phyloP scores from a whole-genome alignment of 2,329 filamentous ascomycete species.

The Trichoderma harzianum region DNA sequence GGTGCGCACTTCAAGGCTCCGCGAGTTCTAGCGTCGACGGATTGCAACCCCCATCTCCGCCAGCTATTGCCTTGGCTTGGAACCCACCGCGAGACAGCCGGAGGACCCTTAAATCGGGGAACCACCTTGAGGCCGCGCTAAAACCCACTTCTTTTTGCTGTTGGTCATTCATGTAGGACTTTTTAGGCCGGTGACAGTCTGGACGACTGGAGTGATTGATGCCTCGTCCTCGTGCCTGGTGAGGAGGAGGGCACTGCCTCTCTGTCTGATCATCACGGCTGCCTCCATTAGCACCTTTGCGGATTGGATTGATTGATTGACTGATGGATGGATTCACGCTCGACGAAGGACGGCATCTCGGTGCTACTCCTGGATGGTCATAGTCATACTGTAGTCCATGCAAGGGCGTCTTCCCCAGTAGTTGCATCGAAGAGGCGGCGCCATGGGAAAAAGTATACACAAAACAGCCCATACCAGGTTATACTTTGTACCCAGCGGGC shows the following conservation, averaged over 20 bases:
- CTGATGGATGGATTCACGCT: not conserved
- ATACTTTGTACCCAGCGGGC: not conserved
- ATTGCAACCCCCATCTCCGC: conserved; percentile 6
- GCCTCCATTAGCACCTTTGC: not conserved
- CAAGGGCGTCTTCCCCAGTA: not conserved
- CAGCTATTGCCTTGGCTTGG: not conserved
- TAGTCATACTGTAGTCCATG: not conserved
- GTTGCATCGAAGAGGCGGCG: conserved; percentile 4
- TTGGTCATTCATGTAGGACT: conserved; percentile 14
- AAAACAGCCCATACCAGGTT: not conserved
- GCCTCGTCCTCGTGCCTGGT: conserved; percentile 3
- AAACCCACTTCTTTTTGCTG: conserved; percentile 2
- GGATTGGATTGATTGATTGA: not conserved
- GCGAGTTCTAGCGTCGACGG: conserved; percentile 1
- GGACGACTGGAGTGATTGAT: not conserved
- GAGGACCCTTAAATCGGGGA: conserved; percentile 11
- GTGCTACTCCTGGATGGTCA: not conserved
- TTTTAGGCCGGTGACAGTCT: not conserved
- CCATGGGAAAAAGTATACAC: not conserved
- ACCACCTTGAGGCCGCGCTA: not conserved
- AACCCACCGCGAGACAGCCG: not conserved
- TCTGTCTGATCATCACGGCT: not conserved
- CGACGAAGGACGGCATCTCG: not conserved
- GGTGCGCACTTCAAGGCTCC: not conserved
- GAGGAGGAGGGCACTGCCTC: conserved; percentile 5